Evolutionary conservation across 2,329 filamentous ascomycete species (phyloP), one percentile per base, ranked within the genome.

Genomic region (Fusarium sp.): DNA sequence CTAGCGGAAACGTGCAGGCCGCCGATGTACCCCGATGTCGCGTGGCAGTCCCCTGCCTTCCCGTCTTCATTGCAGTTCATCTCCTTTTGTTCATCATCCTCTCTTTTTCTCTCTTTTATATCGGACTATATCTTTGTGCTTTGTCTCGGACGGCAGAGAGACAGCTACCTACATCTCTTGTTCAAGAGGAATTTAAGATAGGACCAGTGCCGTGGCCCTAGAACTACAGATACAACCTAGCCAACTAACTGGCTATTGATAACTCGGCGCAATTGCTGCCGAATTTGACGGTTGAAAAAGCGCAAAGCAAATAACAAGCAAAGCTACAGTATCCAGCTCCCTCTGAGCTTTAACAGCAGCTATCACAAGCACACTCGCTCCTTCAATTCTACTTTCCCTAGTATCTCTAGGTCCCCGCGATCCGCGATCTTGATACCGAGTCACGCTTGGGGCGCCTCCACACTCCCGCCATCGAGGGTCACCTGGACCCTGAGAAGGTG

Each of bases 401-500:
- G 28, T 28, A 42, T 39, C 54, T 43, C 44, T 45, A 45, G 42
- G 54, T 36, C 43, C 11, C 19, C 19, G 19, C 19, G 19, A 19
- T 19, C 65, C 64, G 54, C 69, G 49, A 71, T 64, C 45, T 63
- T 46, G 50, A 64, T 67, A 69, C 51, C 59, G 65, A 55, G 56
- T 62, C 57, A 70, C 62, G 42, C 69, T 72, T 71, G 69, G 69
- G 57, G 53, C 55, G 49, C 66, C 61, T 65, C 54, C 57, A 58
- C 62, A 34, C 50, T 54, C 64, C 42, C 52, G 36, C 56, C 53
- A 58, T 53, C 44, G 39, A 59, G 58, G 62, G 65, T 71, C 69
- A 71, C 69, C 69, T 72, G 68, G 64, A 63, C 68, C 67, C 67
- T 69, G 64, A 47, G 39, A 69, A 51, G 57, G 66, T 69, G 66